Percentiles rank a stretch among this genome's conserved stretches.
These are phyloP conservation scores for Aspergillus sp. DNA, from an alignment of 2,329 filamentous ascomycete species.

Conservation along the genomic window DNA sequence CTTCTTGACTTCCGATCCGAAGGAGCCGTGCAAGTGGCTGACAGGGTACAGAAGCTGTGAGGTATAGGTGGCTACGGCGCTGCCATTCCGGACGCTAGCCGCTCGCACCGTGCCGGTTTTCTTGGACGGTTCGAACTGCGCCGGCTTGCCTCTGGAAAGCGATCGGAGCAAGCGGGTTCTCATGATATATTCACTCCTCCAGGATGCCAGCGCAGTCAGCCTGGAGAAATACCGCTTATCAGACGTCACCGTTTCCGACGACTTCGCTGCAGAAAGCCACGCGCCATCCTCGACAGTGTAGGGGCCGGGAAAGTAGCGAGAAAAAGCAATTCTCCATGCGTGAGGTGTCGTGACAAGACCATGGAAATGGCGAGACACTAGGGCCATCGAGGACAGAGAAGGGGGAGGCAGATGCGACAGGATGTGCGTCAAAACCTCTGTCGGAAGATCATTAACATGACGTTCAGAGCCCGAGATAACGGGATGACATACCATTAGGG, in stretches of 20 bases:
- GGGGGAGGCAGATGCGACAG: constrained; percentile 86
- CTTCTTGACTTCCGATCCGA: constrained; percentile 66
- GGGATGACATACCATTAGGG: constrained; percentile 70
- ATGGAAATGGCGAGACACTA: constrained; percentile 87
- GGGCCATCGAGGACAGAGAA: constrained; percentile 76
- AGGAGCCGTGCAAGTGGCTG: constrained; percentile 77
- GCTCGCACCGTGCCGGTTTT: constrained; percentile 56
- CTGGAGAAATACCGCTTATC: constrained; percentile 80
- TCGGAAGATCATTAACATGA: constrained; percentile 15
- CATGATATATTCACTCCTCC: constrained; percentile 93
- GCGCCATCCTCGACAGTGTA: constrained; percentile 54
- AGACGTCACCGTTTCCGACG: constrained; percentile 61
- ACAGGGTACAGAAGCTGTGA: constrained; percentile 79
- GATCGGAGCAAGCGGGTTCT: constrained; percentile 82
- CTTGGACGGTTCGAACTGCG: constrained; percentile 53
- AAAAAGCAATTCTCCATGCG: constrained; percentile 90
- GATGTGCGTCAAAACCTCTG: constrained; percentile 90
- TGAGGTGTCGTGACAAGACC: constrained; percentile 84
- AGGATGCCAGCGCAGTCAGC: constrained; percentile 81
- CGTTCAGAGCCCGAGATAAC: constrained; percentile 9
- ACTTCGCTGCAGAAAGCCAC: constrained; percentile 49
- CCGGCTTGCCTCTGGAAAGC: constrained; percentile 77
- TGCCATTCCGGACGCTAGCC: constrained; percentile 64
- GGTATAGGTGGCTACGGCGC: constrained; percentile 79
- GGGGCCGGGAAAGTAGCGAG: constrained; percentile 83